Base-by-base conservation (phyloP, 2,329 filamentous ascomycete species). In the Trichocomaceae sp. region DNA sequence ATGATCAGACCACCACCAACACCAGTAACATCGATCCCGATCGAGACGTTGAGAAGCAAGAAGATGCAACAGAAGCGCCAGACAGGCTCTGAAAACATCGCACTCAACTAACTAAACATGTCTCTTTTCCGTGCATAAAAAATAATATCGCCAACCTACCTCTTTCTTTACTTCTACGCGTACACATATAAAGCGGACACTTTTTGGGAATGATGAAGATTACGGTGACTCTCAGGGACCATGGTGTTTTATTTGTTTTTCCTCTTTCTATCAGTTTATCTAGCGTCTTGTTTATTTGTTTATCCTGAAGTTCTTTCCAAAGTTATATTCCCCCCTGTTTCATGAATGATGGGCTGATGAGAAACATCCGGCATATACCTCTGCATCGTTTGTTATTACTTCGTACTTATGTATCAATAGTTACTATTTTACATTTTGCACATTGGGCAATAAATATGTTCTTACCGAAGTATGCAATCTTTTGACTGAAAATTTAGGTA, bases 41-140 rank as follows among this genome's bases (percentile, higher is more conserved):
- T 12, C 50, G 23, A 41, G 51, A 53, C 44, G 10, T 53, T 22
- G 51, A 53, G 13, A 53, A 53, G 31, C 51, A 53, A 42, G 50
- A 29, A 19, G 17, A 42, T 13, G 22, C 31, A 31, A 41, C 39
- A 42, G 37, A 41, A 2, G 6, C 9, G 5, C 37, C 37, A 19
- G 39, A 42, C 39, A n/a, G 17, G 5, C 6, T 42, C 9, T 42
- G 19, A 42, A 39, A 39, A 10, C 35, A 10, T 42, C 17, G 9
- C 39, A 22, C 17, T 41, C 9, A 20, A 12, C 6, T 19, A 20
- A 12, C 6, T 19, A 20, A 8, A 8, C 17, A 19, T 20, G 17
- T 20, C 17, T 41, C 8, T 42, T 22, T 41, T 3, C n/a, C n/a
- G n/a, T n/a, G n/a, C n/a, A n/a, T n/a, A n/a, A n/a, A n/a, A 26